Evolutionary conservation across 2,329 filamentous ascomycete genomes (phyloP).

Genomic region (Aureobasidium sp.): DNA sequence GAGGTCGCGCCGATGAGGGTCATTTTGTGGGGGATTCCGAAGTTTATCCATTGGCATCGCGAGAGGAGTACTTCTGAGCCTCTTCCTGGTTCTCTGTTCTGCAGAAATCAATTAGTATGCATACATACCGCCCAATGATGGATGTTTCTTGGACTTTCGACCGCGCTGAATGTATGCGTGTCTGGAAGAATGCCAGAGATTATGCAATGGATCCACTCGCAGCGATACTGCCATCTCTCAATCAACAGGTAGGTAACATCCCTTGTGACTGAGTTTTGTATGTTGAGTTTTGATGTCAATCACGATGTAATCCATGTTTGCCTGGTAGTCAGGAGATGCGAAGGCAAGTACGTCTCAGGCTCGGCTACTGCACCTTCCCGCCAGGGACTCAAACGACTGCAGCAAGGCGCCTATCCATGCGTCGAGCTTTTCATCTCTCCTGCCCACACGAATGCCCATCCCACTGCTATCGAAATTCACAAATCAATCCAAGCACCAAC

Average conservation of each 20-base stretch:
- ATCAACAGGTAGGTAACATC: background rate
- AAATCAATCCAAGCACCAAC: background rate
- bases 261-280: background rate
- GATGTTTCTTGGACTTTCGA: background rate
- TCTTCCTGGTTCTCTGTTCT: too few species aligned
- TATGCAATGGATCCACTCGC: background rate
- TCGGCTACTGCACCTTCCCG: slow-evolving; percentile 1
- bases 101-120: background rate
- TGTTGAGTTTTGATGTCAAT: background rate
- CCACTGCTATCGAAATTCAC: background rate
- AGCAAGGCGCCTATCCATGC: background rate
- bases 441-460: too few species aligned
- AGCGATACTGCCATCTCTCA: background rate
- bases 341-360: background rate
- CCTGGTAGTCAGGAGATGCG: too few species aligned
- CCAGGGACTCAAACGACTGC: background rate
- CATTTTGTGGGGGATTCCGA: slow-evolving; percentile 3
- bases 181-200: background rate
- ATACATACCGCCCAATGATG: background rate
- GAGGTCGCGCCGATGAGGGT: background rate
- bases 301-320: background rate
- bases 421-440: background rate
- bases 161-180: background rate
- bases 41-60: background rate
- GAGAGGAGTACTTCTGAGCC: background rate